Percentiles rank a stretch among this genome's conserved stretches.
phyloP scores from a whole-genome alignment of 2,329 filamentous ascomycete species.

The Apiospora sp. region DNA sequence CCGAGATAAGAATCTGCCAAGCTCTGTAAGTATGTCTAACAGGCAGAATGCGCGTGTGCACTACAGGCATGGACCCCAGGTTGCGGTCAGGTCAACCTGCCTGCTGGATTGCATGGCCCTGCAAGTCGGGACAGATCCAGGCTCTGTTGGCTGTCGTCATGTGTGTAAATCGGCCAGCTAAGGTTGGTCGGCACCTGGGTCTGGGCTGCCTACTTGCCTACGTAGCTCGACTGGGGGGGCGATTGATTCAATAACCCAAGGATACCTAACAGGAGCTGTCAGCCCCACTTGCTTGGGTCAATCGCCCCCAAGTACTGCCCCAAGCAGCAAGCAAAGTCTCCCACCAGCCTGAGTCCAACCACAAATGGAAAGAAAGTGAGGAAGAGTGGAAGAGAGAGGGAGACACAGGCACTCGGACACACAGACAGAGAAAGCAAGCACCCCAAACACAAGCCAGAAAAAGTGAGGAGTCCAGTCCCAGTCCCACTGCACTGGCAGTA shows the following conservation, averaged over 20 bases:
- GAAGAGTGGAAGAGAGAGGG: not conserved
- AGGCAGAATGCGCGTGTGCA: not conserved
- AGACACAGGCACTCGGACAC: not conserved
- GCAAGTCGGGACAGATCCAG: slow-evolving; percentile 2
- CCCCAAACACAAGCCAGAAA: slow-evolving; percentile 12
- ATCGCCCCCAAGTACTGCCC: not conserved
- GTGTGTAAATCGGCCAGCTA: slow-evolving; percentile 8
- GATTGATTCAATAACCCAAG: slow-evolving; percentile 7
- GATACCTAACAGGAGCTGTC: slow-evolving; percentile 20
- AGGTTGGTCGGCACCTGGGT: slow-evolving; percentile 18
- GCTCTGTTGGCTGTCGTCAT: slow-evolving; percentile 19
- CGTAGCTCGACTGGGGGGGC: slow-evolving; percentile 6
- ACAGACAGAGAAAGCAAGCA: slow-evolving; percentile 15
- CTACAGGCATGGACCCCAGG: not conserved
- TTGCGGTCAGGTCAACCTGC: not conserved
- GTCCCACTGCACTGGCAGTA: slow-evolving; percentile 15
- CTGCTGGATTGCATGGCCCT: not conserved
- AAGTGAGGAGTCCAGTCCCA: slow-evolving; percentile 15
- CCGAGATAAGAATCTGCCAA: slow-evolving; percentile 15
- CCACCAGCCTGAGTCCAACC: slow-evolving; percentile 7
- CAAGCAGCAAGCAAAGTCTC: not conserved
- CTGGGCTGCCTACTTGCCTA: not conserved
- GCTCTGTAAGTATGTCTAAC: slow-evolving; percentile 1
- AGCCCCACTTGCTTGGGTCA: slow-evolving; percentile 11
- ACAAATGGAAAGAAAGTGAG: not conserved